Percentiles rank a stretch among this genome's conserved stretches.
Conservation (phyloP, 345 rosid species). For the Eucalyptus erythrocorys region DNA sequence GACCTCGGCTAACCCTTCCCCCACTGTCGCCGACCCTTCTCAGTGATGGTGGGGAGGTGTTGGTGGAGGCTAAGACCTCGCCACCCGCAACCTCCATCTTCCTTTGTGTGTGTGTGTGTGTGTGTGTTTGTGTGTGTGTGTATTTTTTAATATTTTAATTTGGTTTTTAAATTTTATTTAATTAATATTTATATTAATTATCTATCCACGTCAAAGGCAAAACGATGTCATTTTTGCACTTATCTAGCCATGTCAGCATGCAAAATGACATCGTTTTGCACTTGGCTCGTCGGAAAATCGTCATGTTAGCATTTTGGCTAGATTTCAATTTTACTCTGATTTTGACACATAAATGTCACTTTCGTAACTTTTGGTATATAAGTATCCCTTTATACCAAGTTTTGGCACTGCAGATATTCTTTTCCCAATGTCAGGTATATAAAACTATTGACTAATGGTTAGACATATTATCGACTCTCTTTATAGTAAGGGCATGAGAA, state of each 20-base stretch:
- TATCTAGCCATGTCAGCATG: rapidly evolving
- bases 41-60: rapidly evolving
- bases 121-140: too few species aligned
- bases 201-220: rapidly evolving
- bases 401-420: rapidly evolving
- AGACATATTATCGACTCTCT: rapidly evolving
- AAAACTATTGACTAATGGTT: background rate
- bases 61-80: rapidly evolving
- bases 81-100: rapidly evolving
- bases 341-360: rapidly evolving
- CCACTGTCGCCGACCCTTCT: rapidly evolving
- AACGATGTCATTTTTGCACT: rapidly evolving
- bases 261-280: rapidly evolving
- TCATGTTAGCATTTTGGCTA: rapidly evolving
- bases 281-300: rapidly evolving
- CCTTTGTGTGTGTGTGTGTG: too few species aligned
- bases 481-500: background rate
- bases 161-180: rapidly evolving
- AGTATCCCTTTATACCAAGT: rapidly evolving
- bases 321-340: rapidly evolving
- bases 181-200: too few species aligned
- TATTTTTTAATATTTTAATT: too few species aligned
- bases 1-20: rapidly evolving
- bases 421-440: too few species aligned
- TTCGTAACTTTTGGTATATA: rapidly evolving